Conservation (phyloP, 2,329 filamentous ascomycete genomes). For the Exophiala sideris region DNA sequence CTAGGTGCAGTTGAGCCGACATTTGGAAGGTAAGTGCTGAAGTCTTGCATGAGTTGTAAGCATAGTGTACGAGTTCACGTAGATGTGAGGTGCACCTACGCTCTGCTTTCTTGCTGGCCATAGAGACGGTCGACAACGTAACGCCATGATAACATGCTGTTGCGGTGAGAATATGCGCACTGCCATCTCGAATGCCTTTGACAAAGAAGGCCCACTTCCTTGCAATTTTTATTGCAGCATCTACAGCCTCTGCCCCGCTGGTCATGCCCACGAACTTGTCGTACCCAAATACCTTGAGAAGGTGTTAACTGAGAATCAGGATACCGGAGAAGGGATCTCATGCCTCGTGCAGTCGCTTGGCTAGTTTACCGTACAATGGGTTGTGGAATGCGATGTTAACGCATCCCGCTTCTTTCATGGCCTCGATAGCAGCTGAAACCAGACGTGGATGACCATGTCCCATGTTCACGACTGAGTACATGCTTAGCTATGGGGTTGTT, state of each 20-base stretch:
- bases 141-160: constrained; percentile 82
- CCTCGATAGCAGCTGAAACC: constrained; percentile 56
- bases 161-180: constrained; percentile 76
- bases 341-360: constrained; percentile 78
- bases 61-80: too few relatives aligned
- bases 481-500: constrained; percentile 1
- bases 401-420: too few relatives aligned
- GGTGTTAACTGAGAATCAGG: too few relatives aligned
- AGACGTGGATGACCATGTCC: constrained; percentile 83
- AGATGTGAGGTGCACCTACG: too few relatives aligned
- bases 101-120: too few relatives aligned
- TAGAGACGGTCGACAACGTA: constrained; percentile 37
- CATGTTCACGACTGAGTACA: not conserved
- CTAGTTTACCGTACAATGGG: constrained; percentile 93
- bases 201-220: constrained; percentile 97
- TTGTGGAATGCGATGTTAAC: constrained; percentile 88
- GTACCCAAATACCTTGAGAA: constrained; percentile 64
- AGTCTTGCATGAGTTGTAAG: too few relatives aligned
- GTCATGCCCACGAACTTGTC: constrained; percentile 99
- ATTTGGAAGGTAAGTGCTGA: too few relatives aligned
- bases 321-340: too few relatives aligned
- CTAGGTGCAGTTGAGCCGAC: too few relatives aligned
- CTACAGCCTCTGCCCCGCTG: constrained; percentile 91
- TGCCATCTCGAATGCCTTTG: constrained; percentile 78
- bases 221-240: constrained; percentile 93